Evolutionary conservation across 495 filamentous ascomycete species (phyloP).

Genomic region (Talaromyces ruber): DNA sequence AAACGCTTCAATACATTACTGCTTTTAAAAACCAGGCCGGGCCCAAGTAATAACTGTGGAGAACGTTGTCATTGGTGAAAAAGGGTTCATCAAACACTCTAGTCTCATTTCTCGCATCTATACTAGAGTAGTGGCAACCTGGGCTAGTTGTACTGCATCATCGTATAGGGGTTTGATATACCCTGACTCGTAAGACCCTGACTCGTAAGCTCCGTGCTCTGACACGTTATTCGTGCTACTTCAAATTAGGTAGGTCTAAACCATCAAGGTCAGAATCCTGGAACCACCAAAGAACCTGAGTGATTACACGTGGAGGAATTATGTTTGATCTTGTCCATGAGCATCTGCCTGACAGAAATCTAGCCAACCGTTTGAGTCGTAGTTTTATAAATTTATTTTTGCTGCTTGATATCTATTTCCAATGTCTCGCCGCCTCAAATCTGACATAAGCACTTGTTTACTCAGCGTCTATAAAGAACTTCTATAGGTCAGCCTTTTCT

Average conservation of each 20-base stretch:
- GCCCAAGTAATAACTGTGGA: not conserved
- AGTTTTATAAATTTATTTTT: not conserved
- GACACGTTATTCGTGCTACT: not conserved
- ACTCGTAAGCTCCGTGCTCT: not conserved
- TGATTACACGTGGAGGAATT: not conserved
- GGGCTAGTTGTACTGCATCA: not conserved
- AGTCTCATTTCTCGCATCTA: not conserved
- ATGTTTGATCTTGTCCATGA: not conserved
- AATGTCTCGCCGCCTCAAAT: not conserved
- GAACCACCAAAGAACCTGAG: not conserved
- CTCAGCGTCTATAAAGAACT: no score
- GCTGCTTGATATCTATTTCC: not conserved
- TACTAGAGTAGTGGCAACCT: not conserved
- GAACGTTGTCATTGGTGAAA: not conserved
- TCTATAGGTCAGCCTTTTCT: no score
- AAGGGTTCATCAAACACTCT: not conserved
- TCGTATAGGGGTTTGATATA: not conserved
- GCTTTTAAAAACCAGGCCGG: not conserved
- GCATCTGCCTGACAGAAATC: not conserved
- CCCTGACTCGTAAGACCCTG: not conserved
- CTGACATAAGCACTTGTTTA: not conserved
- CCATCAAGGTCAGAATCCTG: not conserved
- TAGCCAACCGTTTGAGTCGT: not conserved
- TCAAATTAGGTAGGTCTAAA: not conserved
- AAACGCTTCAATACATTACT: not conserved